Base-by-base conservation (phyloP, 2,329 filamentous ascomycete genomes). In the Trichophyton schoenleinii region DNA sequence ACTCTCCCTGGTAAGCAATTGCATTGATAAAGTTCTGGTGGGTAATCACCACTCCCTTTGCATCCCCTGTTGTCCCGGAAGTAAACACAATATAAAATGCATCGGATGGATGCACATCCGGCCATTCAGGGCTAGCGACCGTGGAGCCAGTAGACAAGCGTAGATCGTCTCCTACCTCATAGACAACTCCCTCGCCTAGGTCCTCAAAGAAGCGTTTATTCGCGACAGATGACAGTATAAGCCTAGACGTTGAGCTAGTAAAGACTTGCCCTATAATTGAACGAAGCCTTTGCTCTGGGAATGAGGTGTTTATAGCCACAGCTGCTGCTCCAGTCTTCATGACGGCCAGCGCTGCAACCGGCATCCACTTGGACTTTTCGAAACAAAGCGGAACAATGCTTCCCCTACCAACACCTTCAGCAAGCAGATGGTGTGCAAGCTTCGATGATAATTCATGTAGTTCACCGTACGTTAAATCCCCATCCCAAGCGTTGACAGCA, bases 61-160 rank as follows among this genome's bases (percentile, higher is more conserved):
- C 28, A 20, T 61, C 58, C 5, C 60, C 60, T 13, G 52, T 57
- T 13, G 52, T 34, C 5, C 52, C 52, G 15, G 52, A 57, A 38
- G 52, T 57, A 28, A 57, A 57, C 13, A 87, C 79, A 1, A 85
- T 77, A 68, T 85, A 87, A 2, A 85, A 57, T 1, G 63, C 62
- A n/a, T 63, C 62, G 9, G 61, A 63, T 55, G 60, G 60, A 4
- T 63, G 61, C 20, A 65, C 62, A n/a, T 36, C 49, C 5, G 62
- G 63, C 42, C 62, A 34, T 6, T 38, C 6, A 9, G 28, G 34
- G 9, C 28, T 13, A 57, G 13, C 7, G 1, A 7, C 9, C n/a
- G 13, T 15, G 9, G 52, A 8, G 3, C 6, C 28, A 57, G 4
- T 57, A 22, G 52, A 15, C 3, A 61, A 11, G 38, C 18, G 42